Evolutionary conservation across 352 stramenopile species (phyloP), one percentile per base, ranked within the genome.

Genomic region (Pythium periplocum): DNA sequence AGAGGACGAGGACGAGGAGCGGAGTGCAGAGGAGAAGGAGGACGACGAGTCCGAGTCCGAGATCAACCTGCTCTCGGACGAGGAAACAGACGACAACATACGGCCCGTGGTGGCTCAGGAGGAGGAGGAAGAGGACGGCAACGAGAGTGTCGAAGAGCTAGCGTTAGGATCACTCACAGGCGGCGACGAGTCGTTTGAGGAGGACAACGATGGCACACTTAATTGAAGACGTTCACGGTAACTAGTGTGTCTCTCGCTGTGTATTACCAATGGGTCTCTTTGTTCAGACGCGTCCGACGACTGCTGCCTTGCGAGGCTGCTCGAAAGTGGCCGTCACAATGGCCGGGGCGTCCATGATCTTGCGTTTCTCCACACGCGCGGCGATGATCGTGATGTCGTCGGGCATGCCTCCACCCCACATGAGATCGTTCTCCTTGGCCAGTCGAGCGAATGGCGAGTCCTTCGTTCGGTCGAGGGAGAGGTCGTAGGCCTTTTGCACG

Each of bases 401-500:
- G 2, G 87, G 86, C 80, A 96, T 95, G 26, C 92, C 96, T 53
- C 96, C 96, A 31, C 78, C 76, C 94, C 95, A 99, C 70, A 98
- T 86, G 35, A 98, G 96, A 66, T 99, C 96, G 77, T 98, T 98
- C 46, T 99, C 96, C 66, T 99, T 99, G 6, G 96, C 96, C 39
- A 99, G 73, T 3, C 97, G 77, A 9, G 96, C 95, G 80, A 99
- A 99, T 4, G 96, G 96, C 48, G 90, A 98, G 79, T 99, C 96
- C 4, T 82, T 71, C 8, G 59, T 73, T 4, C 73, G 74, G 65
- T 98, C 91, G 4, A 98, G 71, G 56, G 89, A 98, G 53, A 96
- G 76, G 17, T 98, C 91, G 55, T 96, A 86, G 7, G 94, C 94
- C 51, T 86, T 92, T 48, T 81, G 54, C 35, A 87, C 89, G 8